These are phyloP conservation scores for Tritrichomonas musculus DNA, from an alignment of 208 protist genomes.

Conservation along the genomic window DNA sequence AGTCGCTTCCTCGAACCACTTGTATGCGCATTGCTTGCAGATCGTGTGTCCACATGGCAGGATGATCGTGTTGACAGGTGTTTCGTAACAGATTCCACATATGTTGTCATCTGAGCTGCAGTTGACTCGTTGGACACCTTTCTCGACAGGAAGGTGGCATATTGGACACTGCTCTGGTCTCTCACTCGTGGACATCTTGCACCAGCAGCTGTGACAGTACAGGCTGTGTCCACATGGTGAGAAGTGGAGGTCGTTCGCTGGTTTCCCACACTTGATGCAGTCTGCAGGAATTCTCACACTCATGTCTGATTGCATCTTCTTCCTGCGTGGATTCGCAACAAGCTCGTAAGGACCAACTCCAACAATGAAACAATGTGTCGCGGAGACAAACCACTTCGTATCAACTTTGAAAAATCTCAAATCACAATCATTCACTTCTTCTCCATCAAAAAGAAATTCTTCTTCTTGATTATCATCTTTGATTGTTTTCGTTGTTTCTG, in stretches of 20 bases:
- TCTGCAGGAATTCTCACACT: too few relatives aligned
- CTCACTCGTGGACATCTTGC: too few relatives aligned
- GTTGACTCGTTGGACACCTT: not conserved
- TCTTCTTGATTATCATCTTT: not conserved
- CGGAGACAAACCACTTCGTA: not conserved
- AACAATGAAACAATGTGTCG: not conserved
- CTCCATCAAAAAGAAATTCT: not conserved
- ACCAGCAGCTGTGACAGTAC: not conserved
- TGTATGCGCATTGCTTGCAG: not conserved
- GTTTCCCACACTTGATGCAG: not conserved
- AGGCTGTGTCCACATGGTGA: not conserved
- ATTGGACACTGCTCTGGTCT: not conserved
- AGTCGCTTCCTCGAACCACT: not conserved
- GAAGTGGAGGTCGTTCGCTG: not conserved
- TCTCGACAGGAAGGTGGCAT: not conserved
- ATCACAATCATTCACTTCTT: not conserved
- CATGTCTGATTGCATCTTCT: not conserved
- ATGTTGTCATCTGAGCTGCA: not conserved
- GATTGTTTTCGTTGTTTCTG: too few relatives aligned
- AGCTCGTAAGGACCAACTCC: not conserved
- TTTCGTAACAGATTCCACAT: not conserved
- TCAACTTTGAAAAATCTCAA: not conserved
- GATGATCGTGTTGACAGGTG: not conserved
- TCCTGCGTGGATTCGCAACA: not conserved
- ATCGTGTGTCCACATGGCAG: not conserved